Evolutionary conservation across 2,329 filamentous ascomycete genomes (phyloP), one percentile per base, ranked within the genome.

Genomic region (Neofusicoccum ribis): DNA sequence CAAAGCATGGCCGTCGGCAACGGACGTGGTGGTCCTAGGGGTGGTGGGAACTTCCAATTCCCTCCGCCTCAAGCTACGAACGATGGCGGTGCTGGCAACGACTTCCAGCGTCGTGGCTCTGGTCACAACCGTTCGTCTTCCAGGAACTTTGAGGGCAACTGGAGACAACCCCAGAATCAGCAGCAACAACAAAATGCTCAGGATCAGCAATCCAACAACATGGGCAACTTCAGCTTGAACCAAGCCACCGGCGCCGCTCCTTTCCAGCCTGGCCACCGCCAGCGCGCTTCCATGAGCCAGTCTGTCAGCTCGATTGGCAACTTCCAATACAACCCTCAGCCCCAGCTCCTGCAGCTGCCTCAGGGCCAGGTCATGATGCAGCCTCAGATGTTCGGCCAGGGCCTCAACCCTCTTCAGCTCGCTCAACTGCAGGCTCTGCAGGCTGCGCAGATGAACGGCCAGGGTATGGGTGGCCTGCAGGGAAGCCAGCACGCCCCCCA

Each of bases 91-190:
- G 77, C 80, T 65, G 76, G 73, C 64, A 76, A 73, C 66, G 92
- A 95, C 70, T 91, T 93, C 74, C 84, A 88, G 70, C 89, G 91
- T 67, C 91, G 92, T 71, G 89, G 90, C 71, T 91, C 90, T 72
- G 90, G 92, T 65, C 95, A 99, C 76, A 89, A 87, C 68, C 88
- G 95, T 68, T 90, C 89, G 37, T 87, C 87, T 11, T 99, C 95
- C 27, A 89, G 95, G 68, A 99, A 98, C 80, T 98, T 98, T 74
- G 95, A 99, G 71, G 89, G 93, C 72, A 99, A 99, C 80, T 99
- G 95, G 95, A 91, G 95, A 72, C 96, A 93, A 73, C 93, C 91
- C 71, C 86, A 86, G 70, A 80, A 78, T 66, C 79, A 82, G 63
- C 73, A 75, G 63, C 79, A 82, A 63, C 73, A 74, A 64, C 81